These are phyloP conservation scores for Knufia fluminis DNA, from an alignment of 2,329 filamentous ascomycete species.

Conservation along the genomic window DNA sequence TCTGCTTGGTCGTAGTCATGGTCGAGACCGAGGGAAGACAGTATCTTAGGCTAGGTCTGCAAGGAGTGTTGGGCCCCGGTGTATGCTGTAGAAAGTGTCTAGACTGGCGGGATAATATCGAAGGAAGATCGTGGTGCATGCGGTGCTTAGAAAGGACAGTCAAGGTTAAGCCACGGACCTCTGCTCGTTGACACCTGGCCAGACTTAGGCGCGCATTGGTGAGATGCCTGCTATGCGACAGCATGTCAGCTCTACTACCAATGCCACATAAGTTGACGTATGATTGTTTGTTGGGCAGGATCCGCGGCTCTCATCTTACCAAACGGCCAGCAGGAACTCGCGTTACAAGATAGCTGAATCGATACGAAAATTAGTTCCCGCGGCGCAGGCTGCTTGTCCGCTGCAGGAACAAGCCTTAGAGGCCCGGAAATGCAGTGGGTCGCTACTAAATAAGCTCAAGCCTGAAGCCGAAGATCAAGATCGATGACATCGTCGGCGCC, in stretches of 20 bases:
- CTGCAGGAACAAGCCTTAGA: neutral
- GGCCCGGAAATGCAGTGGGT: neutral
- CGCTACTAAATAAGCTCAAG: neutral
- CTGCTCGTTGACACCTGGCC: neutral
- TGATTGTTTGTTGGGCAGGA: neutral
- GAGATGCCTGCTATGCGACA: conserved; percentile 1
- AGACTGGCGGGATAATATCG: neutral
- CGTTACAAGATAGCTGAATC: neutral
- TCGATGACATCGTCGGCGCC: conserved; percentile 1
- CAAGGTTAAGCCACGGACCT: neutral
- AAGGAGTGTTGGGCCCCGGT: too few relatives aligned
- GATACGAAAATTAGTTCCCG: too few relatives aligned
- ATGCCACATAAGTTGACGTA: neutral
- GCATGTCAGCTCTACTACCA: conserved; percentile 4
- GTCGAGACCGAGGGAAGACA: neutral
- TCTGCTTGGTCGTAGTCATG: conserved; percentile 11
- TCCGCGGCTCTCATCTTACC: neutral
- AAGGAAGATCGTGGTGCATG: neutral
- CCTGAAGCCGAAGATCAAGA: neutral
- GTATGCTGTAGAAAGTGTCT: neutral
- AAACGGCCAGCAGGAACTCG: neutral
- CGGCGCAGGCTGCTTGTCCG: neutral
- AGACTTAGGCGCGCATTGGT: neutral
- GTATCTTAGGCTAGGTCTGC: neutral
- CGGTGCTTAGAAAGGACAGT: conserved; percentile 1